Percentiles rank a stretch among this genome's conserved stretches.
These are phyloP conservation scores for Mycena galericulata DNA, from an alignment of 768 basidiomycete species.

Conservation along the genomic window DNA sequence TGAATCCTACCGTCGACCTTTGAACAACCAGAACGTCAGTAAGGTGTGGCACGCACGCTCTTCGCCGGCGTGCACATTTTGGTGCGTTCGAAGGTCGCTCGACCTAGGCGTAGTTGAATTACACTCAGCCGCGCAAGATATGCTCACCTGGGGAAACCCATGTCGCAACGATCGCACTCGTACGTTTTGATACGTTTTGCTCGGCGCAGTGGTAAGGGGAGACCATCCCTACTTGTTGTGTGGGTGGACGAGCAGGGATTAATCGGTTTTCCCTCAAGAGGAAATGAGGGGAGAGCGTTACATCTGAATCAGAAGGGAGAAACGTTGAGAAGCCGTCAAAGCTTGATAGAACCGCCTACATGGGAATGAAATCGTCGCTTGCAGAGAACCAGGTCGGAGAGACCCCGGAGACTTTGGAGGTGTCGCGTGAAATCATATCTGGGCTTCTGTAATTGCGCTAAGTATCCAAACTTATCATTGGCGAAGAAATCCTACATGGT, in stretches of 20 bases:
- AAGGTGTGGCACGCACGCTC: not conserved
- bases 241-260: too few relatives aligned
- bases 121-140: too few relatives aligned
- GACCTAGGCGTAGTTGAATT: not conserved
- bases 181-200: not conserved
- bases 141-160: not conserved
- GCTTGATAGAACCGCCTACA: not conserved
- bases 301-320: too few relatives aligned
- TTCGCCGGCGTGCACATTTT: not conserved
- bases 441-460: not conserved
- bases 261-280: too few relatives aligned
- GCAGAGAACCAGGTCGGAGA: too few relatives aligned
- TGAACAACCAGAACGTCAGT: not conserved
- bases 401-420: too few relatives aligned
- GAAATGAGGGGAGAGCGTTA: too few relatives aligned
- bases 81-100: slow-evolving; percentile 10
- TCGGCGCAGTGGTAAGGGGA: not conserved
- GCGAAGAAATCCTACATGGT: not conserved
- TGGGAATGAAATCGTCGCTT: not conserved
- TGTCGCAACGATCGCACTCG: not conserved
- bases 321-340: too few relatives aligned
- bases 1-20: not conserved
- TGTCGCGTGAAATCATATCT: too few relatives aligned
- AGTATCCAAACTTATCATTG: not conserved
- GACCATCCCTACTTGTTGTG: not conserved